phyloP scores from a whole-genome alignment of 2,329 filamentous ascomycete species.

The Trichoderma polysporum region DNA sequence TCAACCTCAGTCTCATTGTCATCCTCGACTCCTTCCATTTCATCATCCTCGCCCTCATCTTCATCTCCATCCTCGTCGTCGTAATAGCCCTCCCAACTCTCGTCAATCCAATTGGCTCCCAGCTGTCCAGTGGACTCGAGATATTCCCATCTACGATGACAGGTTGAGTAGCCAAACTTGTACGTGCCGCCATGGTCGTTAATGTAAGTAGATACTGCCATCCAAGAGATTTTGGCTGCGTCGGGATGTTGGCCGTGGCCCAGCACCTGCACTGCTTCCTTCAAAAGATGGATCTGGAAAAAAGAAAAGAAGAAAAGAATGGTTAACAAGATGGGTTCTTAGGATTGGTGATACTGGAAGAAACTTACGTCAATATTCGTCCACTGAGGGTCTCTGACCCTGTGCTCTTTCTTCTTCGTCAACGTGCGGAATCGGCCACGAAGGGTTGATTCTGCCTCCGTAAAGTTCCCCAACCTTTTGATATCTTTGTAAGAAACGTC shows the following conservation, averaged over 20 bases:
- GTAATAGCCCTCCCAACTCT: neutral
- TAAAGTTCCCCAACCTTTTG: conserved; percentile 51
- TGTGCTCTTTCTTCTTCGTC: conserved; percentile 60
- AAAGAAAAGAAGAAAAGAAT: neutral
- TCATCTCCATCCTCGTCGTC: neutral
- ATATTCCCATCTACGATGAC: conserved; percentile 57
- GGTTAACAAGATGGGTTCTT: no score
- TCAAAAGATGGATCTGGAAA: conserved; percentile 36
- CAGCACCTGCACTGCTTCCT: conserved; percentile 42
- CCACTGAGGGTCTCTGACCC: conserved; percentile 68
- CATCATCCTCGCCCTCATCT: neutral
- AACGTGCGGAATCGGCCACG: conserved; percentile 65
- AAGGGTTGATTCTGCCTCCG: conserved; percentile 69
- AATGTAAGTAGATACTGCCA: conserved; percentile 56
- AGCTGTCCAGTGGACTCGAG: conserved; percentile 2
- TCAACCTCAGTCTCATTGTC: neutral
- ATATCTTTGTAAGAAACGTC: conserved; percentile 68
- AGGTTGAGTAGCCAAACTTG: conserved; percentile 58
- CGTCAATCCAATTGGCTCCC: neutral
- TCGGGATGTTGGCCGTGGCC: conserved; percentile 32
- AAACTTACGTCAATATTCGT: conserved; percentile 60
- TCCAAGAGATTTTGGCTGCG: conserved; percentile 53
- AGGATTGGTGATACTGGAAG: no score
- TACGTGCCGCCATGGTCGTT: conserved; percentile 53
- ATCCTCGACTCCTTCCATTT: neutral